Evolutionary conservation across 2,329 filamentous ascomycete genomes (phyloP).

Genomic region (Fusarium lyarnte): DNA sequence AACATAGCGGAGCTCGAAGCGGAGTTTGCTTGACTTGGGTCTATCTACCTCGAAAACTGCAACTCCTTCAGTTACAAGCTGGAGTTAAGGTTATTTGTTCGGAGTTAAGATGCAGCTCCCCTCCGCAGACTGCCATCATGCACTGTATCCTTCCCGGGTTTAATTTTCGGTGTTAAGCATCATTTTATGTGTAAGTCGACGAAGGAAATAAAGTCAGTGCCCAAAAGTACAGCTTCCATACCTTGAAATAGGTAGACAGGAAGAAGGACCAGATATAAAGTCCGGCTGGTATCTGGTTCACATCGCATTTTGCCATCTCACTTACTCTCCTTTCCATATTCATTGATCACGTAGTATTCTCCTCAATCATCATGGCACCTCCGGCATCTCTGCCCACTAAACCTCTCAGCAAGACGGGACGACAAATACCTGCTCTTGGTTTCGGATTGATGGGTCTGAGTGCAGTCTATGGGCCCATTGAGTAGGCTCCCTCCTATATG

Average conservation of each 20-base stretch:
- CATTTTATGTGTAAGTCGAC: rapidly evolving
- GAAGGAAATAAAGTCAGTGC: rapidly evolving
- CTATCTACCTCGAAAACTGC: background rate
- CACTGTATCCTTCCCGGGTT: background rate
- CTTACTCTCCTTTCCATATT: background rate
- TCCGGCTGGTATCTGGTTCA: rapidly evolving
- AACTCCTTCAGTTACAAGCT: background rate
- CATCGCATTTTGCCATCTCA: rapidly evolving
- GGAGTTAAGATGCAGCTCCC: background rate
- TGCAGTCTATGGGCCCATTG: background rate
- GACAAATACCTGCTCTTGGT: background rate
- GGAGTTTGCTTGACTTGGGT: background rate
- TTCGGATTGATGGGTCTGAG: background rate
- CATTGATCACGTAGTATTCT: rapidly evolving
- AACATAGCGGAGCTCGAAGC: background rate
- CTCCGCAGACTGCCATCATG: no score
- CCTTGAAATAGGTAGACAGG: background rate
- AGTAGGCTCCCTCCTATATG: rapidly evolving
- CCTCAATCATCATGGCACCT: background rate
- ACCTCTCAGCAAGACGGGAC: background rate
- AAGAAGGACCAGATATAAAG: background rate
- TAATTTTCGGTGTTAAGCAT: background rate
- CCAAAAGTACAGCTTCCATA: rapidly evolving
- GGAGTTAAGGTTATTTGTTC: background rate
- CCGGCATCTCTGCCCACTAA: background rate